Evolutionary conservation across 2,329 filamentous ascomycete genomes (phyloP).

Genomic region (Cercospora brassicicola): DNA sequence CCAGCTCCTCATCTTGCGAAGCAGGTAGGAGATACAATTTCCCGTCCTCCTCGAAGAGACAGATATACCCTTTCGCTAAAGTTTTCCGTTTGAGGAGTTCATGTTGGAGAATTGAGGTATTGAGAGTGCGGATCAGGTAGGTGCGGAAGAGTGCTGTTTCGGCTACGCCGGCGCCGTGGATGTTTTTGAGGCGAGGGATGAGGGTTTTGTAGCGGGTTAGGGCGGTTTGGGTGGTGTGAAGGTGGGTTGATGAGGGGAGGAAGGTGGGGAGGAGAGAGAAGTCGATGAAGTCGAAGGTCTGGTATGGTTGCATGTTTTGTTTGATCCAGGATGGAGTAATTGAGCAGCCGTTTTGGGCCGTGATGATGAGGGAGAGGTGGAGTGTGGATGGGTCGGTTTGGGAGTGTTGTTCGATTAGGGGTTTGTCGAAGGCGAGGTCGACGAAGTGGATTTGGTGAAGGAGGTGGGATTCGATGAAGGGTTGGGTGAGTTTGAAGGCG

Average conservation of each 20-base stretch:
- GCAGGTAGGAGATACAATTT: neutral
- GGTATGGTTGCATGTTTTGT: neutral
- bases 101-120: neutral
- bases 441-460: slow-evolving; percentile 1
- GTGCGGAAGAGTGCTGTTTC: neutral
- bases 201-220: neutral
- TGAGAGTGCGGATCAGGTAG: neutral
- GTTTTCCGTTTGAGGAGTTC: neutral
- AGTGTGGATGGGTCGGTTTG: neutral
- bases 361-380: neutral
- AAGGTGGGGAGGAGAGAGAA: neutral
- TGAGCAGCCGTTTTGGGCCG: neutral
- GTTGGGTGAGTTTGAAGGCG: neutral
- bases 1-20: neutral
- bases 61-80: neutral
- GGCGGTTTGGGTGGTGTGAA: neutral
- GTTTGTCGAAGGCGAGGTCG: slow-evolving; percentile 1
- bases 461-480: neutral
- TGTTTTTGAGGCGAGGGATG: neutral
- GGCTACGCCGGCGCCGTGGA: slow-evolving; percentile 1
- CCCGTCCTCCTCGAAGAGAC: neutral
- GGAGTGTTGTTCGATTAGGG: neutral
- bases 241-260: no score
- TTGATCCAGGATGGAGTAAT: neutral
- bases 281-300: neutral